Base-by-base conservation (phyloP, 176 grass and related monocot species). In the Olyra latifolia region DNA sequence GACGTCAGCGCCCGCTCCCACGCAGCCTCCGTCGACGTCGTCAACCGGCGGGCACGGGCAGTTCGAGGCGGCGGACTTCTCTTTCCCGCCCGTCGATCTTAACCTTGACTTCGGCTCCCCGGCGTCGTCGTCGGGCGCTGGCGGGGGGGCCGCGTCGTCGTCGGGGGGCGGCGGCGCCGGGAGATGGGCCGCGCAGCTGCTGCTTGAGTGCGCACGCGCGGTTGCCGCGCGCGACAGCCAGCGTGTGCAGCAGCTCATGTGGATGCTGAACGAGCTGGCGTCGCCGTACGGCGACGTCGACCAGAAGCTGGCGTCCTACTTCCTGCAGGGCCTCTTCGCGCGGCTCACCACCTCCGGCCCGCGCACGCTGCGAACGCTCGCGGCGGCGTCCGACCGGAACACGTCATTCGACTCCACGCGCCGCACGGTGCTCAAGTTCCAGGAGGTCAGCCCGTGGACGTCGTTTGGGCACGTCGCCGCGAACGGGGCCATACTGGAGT, bases 201-300 rank as follows among this genome's bases (percentile, higher is more conserved):
- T 99, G 9, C 72, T 91, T 20, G 90, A 95, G 80, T 93, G 92
- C 79, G 90, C 96, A 1, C 90, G 88, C 7, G 86, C 96, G 5
- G 90, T 98, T 9, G 83, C 88, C 1, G 70, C 74, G 7, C 88
- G 86, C 12, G 92, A 99, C 75, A 93, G 90, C 81, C 90, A 93
- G 77, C 86, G 96, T 10, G 96, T 94, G 55, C 96, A 99, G 84
- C 96, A 99, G 90, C 84, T 99, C 3, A 93, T 94, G 88, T 99
- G 92, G 96, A 99, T 99, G 92, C 90, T 99, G 27, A 99, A 99
- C 78, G 92, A 99, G 90, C 84, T 99, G 7, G 87, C 96, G 5
- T 99, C 96, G 15, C 90, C 92, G 56, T 99, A 95, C 66, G 96
- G 96, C 49, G 96, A 99, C 75, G 74, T 89, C 6, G 92, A 99